Base-by-base conservation (phyloP, 2,329 filamentous ascomycete genomes). In the Microcyclospora pomicola region DNA sequence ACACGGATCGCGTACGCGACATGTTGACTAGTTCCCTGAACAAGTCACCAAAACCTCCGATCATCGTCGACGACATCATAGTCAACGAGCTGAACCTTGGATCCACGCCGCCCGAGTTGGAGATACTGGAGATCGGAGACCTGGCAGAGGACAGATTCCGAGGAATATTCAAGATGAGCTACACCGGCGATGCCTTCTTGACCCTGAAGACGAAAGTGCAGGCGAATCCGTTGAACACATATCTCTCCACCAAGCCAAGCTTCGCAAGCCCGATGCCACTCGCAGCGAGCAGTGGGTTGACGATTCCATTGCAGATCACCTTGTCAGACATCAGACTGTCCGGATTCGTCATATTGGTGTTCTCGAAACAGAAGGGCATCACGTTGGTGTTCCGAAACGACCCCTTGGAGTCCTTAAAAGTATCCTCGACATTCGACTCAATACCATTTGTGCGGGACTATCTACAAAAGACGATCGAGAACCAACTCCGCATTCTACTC, bases 101-200 rank as follows among this genome's bases (percentile, higher is more conserved):
- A 57, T 87, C 84, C 43, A 84, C 92, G 35, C 88, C 91, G 34
- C 91, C 91, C 9, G 85, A 96, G 57, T 67, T 98, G 53, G 91
- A 98, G 64, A 96, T 98, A 47, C 66, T 98, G 48, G 91, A 98
- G 68, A 93, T 98, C 61, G 91, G 91, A 41, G 91, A 98, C 62
- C 69, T 98, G 58, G 91, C 91, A 37, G 91, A 96, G 64, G 91
- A 98, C 67, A 73, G 88, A 37, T 98, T 98, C 61, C 75, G 91
- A 42, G 91, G 91, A 58, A 96, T 98, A 51, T 98, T 98, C 72
- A 96, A 96, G 63, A 96, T 98, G 88, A 88, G 82, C 59, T 98
- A 98, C 60, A 77, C 82, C 2, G 91, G 91, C 49, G 88, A 98
- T 64, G 88, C 91, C 24, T 96, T 87, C 59, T 65, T 98, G 63